Evolutionary conservation across 306 rosid genomes (phyloP), one percentile per base, ranked within the genome.

Genomic region (Vigna trinervia): DNA sequence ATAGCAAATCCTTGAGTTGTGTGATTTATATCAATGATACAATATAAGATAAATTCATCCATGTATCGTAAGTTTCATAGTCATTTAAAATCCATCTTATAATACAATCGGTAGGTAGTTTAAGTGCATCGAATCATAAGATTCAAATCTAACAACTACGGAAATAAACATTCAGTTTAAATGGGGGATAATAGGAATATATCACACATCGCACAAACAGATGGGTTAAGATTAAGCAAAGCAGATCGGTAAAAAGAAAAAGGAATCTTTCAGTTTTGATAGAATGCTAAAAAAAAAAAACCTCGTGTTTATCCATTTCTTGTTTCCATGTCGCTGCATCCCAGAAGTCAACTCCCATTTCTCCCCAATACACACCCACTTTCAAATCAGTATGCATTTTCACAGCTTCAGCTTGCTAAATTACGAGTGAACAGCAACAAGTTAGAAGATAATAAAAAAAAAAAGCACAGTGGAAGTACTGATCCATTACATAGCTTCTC

Each of bases 331-430:
- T 30, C 6, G 75, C 81, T 63, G 22, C 84, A 45, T 85, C 77
- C 98, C 98, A 94, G 39, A 1, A 84, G 80, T 94, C 97, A 32
- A 88, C 87, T 62, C 95, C 92, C 97, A 88, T 89, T 0, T 78
- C 93, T 78, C 98, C 97, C 87, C 86, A 94, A 66, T 88, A 94
- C 80, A 34, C 78, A 26, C 96, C 98, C 36, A 94, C 77, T 23
- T 87, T 85, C 73, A 94, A 77, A 78, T 91, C 94, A 0, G 96
- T 88, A 69, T 91, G 90, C 83, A 26, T 68, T 82, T 80, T 60
- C 80, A 93, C 61, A 13, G 87, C 96, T 26, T 85, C 80, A 45
- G 96, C 98, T 94, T 94, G 98, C 98, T 94, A 36, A 12, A 75
- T 57, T 23, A 11, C 34, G 8, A 51, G 45, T 36, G 75, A 58